Evolutionary conservation across 139 green algal species (phyloP).

Genomic region (Edaphochlamys debaryana): DNA sequence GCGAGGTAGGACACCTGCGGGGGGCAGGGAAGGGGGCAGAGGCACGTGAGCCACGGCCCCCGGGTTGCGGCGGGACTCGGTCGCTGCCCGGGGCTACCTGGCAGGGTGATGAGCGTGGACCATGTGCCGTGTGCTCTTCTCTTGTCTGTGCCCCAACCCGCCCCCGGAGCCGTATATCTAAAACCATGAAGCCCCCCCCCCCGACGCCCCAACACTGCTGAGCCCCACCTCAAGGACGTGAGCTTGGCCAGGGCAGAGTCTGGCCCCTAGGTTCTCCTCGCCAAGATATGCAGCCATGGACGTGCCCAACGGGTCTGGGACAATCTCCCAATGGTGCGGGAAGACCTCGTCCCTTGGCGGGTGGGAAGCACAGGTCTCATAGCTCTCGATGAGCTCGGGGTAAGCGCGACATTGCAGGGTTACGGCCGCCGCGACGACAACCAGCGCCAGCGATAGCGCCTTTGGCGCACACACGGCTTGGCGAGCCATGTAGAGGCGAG

Average conservation of each 20-base stretch:
- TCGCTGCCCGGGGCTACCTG: no score
- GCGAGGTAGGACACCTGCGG: not conserved
- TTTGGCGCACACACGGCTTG: no score
- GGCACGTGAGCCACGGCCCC: no score
- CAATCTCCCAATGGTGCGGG: conserved; percentile 4
- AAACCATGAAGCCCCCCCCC: no score
- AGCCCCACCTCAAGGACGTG: conserved; percentile 10
- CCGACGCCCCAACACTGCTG: no score
- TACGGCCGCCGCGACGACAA: no score
- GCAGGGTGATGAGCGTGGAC: no score
- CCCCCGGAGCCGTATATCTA: no score
- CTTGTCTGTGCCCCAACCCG: no score
- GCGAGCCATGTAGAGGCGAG: no score
- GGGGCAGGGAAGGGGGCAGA: not conserved
- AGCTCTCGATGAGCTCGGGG: conserved; percentile 4
- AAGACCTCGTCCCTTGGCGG: not conserved
- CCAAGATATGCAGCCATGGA: not conserved
- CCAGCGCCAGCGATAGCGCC: no score
- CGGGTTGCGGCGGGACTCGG: no score
- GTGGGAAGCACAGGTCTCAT: not conserved
- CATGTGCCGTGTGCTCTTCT: not conserved
- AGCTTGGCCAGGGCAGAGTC: not conserved
- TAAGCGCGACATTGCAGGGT: not conserved
- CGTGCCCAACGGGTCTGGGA: not conserved
- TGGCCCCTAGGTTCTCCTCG: not conserved